Percentiles rank a stretch among this genome's conserved stretches.
Evolutionary conservation across 2,329 filamentous ascomycete species (phyloP).

Genomic region (Fusarium transvaalense): DNA sequence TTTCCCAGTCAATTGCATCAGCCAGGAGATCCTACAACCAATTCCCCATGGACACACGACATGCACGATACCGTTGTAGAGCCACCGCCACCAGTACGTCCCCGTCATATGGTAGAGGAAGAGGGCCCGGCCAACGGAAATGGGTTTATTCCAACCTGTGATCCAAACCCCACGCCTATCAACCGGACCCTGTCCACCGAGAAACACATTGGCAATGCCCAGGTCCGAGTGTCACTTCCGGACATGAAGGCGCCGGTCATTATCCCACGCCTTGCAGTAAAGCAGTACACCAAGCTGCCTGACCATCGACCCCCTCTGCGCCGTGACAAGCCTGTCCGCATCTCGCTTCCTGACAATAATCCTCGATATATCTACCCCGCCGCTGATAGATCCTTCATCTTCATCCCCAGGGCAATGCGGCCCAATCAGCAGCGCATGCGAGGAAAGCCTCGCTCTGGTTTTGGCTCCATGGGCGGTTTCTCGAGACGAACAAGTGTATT

Average conservation of each 20-base stretch:
- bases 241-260: constrained; percentile 77
- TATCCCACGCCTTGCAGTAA: constrained; percentile 82
- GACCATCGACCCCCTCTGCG: constrained; percentile 94
- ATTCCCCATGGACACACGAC: constrained; percentile 90
- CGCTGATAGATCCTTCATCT: constrained; percentile 92
- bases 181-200: constrained; percentile 86
- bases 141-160: constrained; percentile 67
- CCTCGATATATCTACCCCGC: constrained; percentile 94
- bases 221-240: constrained; percentile 84
- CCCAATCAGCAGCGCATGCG: constrained; percentile 86
- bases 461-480: constrained; percentile 74
- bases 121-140: constrained; percentile 68
- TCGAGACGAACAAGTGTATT: constrained; percentile 89
- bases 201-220: constrained; percentile 84
- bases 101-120: constrained; percentile 58
- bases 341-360: constrained; percentile 83
- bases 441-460: constrained; percentile 78
- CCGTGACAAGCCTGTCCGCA: constrained; percentile 94
- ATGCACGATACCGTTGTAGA: constrained; percentile 82
- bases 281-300: constrained; percentile 92
- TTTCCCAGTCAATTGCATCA: constrained; percentile 56
- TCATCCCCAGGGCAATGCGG: constrained; percentile 92
- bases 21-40: constrained; percentile 72
- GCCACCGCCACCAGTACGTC: constrained; percentile 56
- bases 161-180: constrained; percentile 72